Conservation (phyloP, 805 yeast species). For the Brettanomyces sp. region DNA sequence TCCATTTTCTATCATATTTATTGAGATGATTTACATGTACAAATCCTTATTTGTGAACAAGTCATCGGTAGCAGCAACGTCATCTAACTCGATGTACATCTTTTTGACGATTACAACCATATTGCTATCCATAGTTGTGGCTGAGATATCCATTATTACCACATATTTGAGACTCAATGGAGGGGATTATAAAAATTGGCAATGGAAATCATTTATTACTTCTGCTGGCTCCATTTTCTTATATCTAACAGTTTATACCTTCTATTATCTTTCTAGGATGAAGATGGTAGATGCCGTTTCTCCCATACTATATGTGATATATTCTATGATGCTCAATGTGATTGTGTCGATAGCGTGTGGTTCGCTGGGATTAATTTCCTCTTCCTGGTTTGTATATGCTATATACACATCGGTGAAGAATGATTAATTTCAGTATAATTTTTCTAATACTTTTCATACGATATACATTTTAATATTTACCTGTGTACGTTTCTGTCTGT, state of each 20-base stretch:
- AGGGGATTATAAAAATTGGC: conserved; percentile 59
- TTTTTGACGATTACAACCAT: conserved; percentile 56
- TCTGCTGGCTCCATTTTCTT: conserved; percentile 63
- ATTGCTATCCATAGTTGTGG: conserved; percentile 50
- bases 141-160: conserved; percentile 65
- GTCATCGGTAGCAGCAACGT: conserved; percentile 38
- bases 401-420: conserved; percentile 39
- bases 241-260: conserved; percentile 58
- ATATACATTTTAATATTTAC: background rate
- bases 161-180: conserved; percentile 48
- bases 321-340: conserved; percentile 55
- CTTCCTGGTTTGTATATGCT: conserved; percentile 53
- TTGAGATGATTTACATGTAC: conserved; percentile 64
- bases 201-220: conserved; percentile 69
- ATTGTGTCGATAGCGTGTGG: conserved; percentile 67
- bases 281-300: conserved; percentile 61
- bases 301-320: conserved; percentile 57
- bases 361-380: conserved; percentile 59
- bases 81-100: conserved; percentile 57
- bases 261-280: conserved; percentile 56
- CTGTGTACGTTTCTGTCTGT: no score
- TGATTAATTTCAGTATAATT: conserved; percentile 4
- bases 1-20: conserved; percentile 76
- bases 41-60: conserved; percentile 75
- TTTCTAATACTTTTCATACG: background rate